These are phyloP conservation scores for Musa itinerans DNA, from an alignment of 176 grass and related monocot species.

Conservation along the genomic window DNA sequence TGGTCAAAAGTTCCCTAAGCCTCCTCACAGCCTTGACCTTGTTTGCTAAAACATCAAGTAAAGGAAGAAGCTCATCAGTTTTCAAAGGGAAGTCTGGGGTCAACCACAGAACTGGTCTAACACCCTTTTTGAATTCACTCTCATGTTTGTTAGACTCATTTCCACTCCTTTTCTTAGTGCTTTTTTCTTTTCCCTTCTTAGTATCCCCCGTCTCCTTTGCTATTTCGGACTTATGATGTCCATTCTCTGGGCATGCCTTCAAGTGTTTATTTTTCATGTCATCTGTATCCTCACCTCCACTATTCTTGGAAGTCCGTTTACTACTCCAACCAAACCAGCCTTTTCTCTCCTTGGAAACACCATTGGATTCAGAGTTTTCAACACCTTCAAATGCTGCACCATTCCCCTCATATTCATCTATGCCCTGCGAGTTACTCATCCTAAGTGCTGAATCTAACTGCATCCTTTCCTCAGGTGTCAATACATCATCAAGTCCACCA, in stretches of 20 bases:
- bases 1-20: slow-evolving; percentile 89
- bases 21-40: slow-evolving; percentile 97
- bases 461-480: slow-evolving; percentile 84
- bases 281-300: slow-evolving; percentile 24
- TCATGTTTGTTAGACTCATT: slow-evolving; percentile 47
- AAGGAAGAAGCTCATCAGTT: slow-evolving; percentile 80
- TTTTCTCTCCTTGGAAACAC: slow-evolving; percentile 66
- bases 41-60: slow-evolving; percentile 94
- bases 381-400: slow-evolving; percentile 25
- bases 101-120: slow-evolving; percentile 79
- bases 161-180: slow-evolving; percentile 66
- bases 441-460: slow-evolving; percentile 84
- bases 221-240: slow-evolving; percentile 8
- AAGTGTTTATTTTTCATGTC: slow-evolving; percentile 33
- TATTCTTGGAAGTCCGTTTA: slow-evolving; percentile 48
- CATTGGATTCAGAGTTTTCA: slow-evolving; percentile 40
- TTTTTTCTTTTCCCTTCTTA: slow-evolving; percentile 73
- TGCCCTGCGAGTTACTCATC: slow-evolving; percentile 43
- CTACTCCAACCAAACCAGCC: slow-evolving; percentile 73
- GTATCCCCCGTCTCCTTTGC: slow-evolving; percentile 42
- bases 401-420: slow-evolving; percentile 49
- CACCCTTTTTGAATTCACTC: slow-evolving; percentile 91
- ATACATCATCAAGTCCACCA: slow-evolving; percentile 52
- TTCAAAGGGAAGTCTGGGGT: slow-evolving; percentile 92
- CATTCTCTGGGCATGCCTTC: slow-evolving; percentile 9